Base-by-base conservation (phyloP, 129 eudicot genomes). In the Helichrysum umbraculigerum region DNA sequence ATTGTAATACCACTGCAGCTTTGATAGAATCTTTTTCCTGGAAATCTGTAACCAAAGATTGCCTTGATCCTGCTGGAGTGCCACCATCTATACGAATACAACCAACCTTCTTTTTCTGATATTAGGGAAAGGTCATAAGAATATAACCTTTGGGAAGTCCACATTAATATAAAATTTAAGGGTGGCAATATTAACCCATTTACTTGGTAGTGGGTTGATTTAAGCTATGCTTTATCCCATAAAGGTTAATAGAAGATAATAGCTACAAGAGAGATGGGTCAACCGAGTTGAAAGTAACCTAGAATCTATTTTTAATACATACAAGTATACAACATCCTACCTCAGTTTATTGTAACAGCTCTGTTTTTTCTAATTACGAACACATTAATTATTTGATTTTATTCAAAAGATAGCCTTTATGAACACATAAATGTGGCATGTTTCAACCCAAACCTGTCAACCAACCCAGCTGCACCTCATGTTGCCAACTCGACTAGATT, bases 51-150 rank as follows among this genome's bases (percentile, higher is more conserved):
- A 94, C 98, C 83, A 91, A 68, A 51, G 86, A 85, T 84, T 94
- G 98, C 74, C 98, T 89, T 69, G 91, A 88, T 75, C 87, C 93
- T 73, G 97, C 86, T 32, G 97, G 90, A 35, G 97, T 89, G 66
- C 91, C 83, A 72, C 98, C 97, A 84, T 94, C 98, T 76, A 94
- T 94, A 51, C 98, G 88, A 67, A 94, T 94, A 88, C 96, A 91
- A 20, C 90, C 89, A 70, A 94, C 89, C 56, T 94, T 94, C 84
- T 94, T 94, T 86, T 79, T 88, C 97, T 93, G 88, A 29, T 84
- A 76, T 61, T 69, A 50, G 60, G 39, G 22, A 69, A 70, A 71
- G 70, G 30, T 62, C 54, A 47, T 47, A 47, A 78, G 83, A 73
- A 39, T 64, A 20, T 37, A 44, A 16, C 54, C 32, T 4, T 78